phyloP scores from a whole-genome alignment of 1,284 basidiomycete genomes.

The Cryptococcus hybrid region DNA sequence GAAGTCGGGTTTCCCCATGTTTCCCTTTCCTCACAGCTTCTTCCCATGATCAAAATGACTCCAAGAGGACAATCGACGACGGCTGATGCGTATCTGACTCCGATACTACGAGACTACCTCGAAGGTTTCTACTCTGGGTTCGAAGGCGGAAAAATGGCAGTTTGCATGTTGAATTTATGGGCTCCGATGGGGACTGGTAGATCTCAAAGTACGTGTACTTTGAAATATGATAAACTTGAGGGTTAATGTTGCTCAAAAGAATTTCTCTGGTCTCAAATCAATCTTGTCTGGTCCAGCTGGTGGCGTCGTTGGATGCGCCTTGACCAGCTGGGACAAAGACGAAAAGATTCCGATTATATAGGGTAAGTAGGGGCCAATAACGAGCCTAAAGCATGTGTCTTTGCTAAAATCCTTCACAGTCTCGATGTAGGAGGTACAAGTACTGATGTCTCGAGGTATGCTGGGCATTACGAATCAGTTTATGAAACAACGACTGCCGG shows the following conservation, averaged over 20 bases:
- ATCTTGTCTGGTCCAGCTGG: slow-evolving; percentile 51
- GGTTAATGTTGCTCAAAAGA: slow-evolving; percentile 55
- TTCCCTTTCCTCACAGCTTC: slow-evolving; percentile 79
- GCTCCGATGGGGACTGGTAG: slow-evolving; percentile 83
- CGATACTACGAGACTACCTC: slow-evolving; percentile 80
- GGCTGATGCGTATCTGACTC: slow-evolving; percentile 95
- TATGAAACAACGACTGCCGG: slow-evolving; percentile 91
- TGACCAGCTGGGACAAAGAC: slow-evolving; percentile 29
- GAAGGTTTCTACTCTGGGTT: slow-evolving; percentile 91
- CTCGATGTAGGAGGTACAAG: slow-evolving; percentile 80
- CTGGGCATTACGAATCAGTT: slow-evolving; percentile 79
- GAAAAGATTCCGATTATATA: slow-evolving; percentile 27
- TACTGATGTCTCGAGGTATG: slow-evolving; percentile 85
- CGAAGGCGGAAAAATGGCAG: slow-evolving; percentile 54
- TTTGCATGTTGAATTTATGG: slow-evolving; percentile 66
- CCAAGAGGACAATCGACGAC: slow-evolving; percentile 86
- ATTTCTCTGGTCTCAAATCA: slow-evolving; percentile 84
- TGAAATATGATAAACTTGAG: slow-evolving; percentile 36
- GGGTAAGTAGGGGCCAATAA: slow-evolving; percentile 25
- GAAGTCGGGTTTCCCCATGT: slow-evolving; percentile 66
- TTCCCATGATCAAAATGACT: slow-evolving; percentile 91
- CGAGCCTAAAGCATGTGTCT: background rate
- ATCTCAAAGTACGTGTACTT: slow-evolving; percentile 52
- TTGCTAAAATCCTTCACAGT: background rate
- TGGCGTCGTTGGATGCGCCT: slow-evolving; percentile 40